Percentiles rank a stretch among this genome's conserved stretches.
phyloP scores from a whole-genome alignment of 352 stramenopile genomes.

The Globisporangium parvum region DNA sequence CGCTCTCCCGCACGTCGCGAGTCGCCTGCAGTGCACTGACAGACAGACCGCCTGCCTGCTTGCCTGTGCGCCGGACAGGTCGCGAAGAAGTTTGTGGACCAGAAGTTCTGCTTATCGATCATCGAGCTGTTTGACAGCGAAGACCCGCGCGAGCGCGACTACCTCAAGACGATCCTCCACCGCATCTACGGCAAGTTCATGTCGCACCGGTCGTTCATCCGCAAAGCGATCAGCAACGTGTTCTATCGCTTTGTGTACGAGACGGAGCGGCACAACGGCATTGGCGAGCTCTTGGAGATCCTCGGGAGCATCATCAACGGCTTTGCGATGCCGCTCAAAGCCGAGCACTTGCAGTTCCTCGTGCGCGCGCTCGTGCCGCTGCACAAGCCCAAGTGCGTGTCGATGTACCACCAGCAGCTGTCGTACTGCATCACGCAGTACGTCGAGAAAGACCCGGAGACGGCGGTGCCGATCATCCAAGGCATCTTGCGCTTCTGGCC shows the following conservation, averaged over 20 bases:
- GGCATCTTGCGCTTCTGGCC: slow-evolving; percentile 95
- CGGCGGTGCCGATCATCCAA: slow-evolving; percentile 92
- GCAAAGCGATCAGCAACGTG: slow-evolving; percentile 96
- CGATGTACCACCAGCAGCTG: slow-evolving; percentile 98
- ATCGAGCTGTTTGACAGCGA: slow-evolving; percentile 95
- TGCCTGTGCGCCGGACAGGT: slow-evolving; percentile 21
- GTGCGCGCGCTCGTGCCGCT: slow-evolving; percentile 94
- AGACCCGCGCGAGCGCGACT: slow-evolving; percentile 97
- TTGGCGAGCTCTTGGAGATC: slow-evolving; percentile 98
- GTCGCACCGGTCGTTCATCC: slow-evolving; percentile 97
- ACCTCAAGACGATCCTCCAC: slow-evolving; percentile 99
- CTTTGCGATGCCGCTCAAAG: slow-evolving; percentile 98
- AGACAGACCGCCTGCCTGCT: too few relatives aligned
- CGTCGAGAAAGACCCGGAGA: slow-evolving; percentile 98
- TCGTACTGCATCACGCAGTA: slow-evolving; percentile 99
- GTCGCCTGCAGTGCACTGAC: too few relatives aligned
- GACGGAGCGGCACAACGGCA: slow-evolving; percentile 92
- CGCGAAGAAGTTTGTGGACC: slow-evolving; percentile 97
- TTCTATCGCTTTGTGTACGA: slow-evolving; percentile 99
- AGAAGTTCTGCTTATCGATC: slow-evolving; percentile 95
- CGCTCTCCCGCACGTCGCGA: neutral
- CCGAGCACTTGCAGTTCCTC: slow-evolving; percentile 96
- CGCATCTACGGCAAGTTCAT: slow-evolving; percentile 99
- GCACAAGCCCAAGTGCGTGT: slow-evolving; percentile 97
- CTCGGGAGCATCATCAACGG: slow-evolving; percentile 98